phyloP scores from a whole-genome alignment of 805 yeast species.

The Wickerhamomyces subpelliculosus region DNA sequence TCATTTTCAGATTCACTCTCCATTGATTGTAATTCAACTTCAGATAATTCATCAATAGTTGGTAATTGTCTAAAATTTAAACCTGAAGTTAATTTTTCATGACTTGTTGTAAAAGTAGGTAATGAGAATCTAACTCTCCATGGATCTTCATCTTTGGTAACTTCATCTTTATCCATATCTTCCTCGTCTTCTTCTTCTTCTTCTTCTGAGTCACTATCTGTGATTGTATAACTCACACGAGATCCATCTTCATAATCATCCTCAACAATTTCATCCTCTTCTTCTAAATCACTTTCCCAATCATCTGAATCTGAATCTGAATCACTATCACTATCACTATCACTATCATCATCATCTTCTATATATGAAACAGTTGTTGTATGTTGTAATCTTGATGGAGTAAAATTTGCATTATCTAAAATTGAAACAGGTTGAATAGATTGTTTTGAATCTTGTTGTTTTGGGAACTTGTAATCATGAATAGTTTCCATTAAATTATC shows the following conservation, averaged over 20 bases:
- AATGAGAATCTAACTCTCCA: no score
- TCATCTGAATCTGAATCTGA: constrained; percentile 2
- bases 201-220: no score
- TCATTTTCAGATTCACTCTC: constrained; percentile 2
- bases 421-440: constrained; percentile 2
- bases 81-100: not conserved
- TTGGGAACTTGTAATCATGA: constrained; percentile 8
- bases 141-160: not conserved
- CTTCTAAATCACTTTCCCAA: constrained; percentile 8
- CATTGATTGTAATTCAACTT: constrained; percentile 13
- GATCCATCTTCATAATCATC: constrained; percentile 10
- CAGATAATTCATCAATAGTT: constrained; percentile 16
- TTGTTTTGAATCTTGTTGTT: constrained; percentile 1
- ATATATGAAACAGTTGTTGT: constrained; percentile 6
- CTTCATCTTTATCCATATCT: constrained; percentile 7
- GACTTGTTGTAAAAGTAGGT: constrained; percentile 2
- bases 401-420: constrained; percentile 4
- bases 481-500: constrained; percentile 20
- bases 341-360: constrained; percentile 6
- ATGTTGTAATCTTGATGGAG: constrained; percentile 5
- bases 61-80: constrained; percentile 17
- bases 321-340: constrained; percentile 5
- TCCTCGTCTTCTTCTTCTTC: constrained; percentile 8
- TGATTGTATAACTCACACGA: no score
- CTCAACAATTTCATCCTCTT: constrained; percentile 5